Conservation (phyloP, 768 basidiomycete species). For the Bullera alba region DNA sequence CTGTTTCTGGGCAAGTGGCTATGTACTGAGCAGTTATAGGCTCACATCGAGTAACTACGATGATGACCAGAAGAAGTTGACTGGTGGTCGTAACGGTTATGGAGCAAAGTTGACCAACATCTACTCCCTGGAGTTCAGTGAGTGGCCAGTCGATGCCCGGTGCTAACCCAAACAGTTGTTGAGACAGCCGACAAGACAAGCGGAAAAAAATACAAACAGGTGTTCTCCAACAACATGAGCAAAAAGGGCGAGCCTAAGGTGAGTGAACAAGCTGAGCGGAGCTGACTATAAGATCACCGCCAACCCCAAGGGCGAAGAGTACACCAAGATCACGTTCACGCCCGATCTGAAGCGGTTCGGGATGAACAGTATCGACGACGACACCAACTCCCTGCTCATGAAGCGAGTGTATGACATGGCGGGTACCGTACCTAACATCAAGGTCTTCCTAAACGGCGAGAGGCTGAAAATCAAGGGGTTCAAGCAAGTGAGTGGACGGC, state of each 20-base stretch:
- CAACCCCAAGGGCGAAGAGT: constrained; percentile 78
- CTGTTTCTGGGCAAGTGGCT: not conserved
- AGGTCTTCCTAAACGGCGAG: constrained; percentile 88
- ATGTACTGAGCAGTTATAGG: constrained; percentile 19
- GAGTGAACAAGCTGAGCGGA: not conserved
- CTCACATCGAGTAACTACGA: constrained; percentile 95
- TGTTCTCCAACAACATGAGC: constrained; percentile 88
- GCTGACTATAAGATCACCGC: constrained; percentile 61
- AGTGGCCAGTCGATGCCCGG: constrained; percentile 6
- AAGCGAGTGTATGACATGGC: constrained; percentile 97
- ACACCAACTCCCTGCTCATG: constrained; percentile 77
- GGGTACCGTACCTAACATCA: constrained; percentile 86
- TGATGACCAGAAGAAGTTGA: constrained; percentile 96
- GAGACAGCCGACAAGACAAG: constrained; percentile 88
- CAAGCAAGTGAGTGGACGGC: constrained; percentile 51
- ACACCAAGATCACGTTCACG: constrained; percentile 83
- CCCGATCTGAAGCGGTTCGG: constrained; percentile 89
- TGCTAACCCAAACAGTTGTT: constrained; percentile 49
- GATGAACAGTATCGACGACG: constrained; percentile 79
- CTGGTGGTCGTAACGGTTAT: constrained; percentile 96
- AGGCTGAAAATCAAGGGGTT: constrained; percentile 87
- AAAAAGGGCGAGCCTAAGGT: constrained; percentile 73
- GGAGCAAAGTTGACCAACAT: constrained; percentile 98
- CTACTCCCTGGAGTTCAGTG: constrained; percentile 86
- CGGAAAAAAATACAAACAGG: constrained; percentile 86